Conservation (phyloP, 1,284 basidiomycete species). For the Entoloma clypeatum region DNA sequence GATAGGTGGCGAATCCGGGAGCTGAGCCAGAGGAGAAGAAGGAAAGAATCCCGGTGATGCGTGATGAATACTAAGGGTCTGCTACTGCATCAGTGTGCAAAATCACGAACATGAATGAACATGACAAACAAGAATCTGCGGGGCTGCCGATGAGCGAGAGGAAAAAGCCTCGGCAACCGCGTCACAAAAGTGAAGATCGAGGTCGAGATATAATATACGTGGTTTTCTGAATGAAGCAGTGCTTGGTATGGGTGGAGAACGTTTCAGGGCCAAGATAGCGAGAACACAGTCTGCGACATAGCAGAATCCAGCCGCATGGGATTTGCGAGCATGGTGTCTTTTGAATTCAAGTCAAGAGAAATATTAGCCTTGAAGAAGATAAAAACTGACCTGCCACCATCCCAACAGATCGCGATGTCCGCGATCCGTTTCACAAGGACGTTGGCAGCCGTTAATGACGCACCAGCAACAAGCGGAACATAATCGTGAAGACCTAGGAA, state of each 20-base stretch:
- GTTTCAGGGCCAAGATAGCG: conserved; percentile 63
- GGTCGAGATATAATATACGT: conserved; percentile 84
- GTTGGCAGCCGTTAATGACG: conserved; percentile 69
- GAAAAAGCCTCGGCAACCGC: conserved; percentile 80
- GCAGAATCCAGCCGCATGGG: conserved; percentile 84
- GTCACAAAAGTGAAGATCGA: conserved; percentile 91
- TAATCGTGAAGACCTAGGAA: conserved; percentile 73
- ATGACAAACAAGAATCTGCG: conserved; percentile 56
- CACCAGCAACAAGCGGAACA: conserved; percentile 70
- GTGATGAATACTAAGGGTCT: conserved; percentile 86
- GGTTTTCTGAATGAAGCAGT: conserved; percentile 37
- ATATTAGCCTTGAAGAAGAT: background rate
- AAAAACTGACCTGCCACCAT: conserved; percentile 33
- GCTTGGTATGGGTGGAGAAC: conserved; percentile 20
- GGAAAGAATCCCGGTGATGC: conserved; percentile 83
- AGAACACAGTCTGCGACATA: conserved; percentile 90
- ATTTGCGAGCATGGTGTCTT: conserved; percentile 76
- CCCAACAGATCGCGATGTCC: conserved; percentile 74
- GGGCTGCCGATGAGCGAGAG: conserved; percentile 29
- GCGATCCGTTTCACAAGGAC: conserved; percentile 51
- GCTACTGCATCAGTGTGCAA: background rate
- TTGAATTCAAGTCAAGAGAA: background rate
- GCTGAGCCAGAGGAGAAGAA: conserved; percentile 46
- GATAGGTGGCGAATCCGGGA: conserved; percentile 45
- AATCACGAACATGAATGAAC: background rate